Percentiles rank a stretch among this genome's conserved stretches.
Evolutionary conservation across 208 protist species (phyloP).

Genomic region (Trypanosoma caninum): DNA sequence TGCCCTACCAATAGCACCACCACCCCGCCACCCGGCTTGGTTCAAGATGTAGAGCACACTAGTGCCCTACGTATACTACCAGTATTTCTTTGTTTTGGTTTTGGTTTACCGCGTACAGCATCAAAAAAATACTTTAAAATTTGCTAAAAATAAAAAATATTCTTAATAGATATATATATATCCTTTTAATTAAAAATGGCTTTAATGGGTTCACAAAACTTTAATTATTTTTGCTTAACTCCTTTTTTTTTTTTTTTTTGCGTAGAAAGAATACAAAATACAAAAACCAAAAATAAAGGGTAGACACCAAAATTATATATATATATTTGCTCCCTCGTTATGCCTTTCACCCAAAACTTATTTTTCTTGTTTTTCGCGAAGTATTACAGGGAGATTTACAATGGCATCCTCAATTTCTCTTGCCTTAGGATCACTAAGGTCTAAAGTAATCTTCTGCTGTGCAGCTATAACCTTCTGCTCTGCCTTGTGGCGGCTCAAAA

Average conservation of each 20-base stretch:
- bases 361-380: constrained; percentile 14
- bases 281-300: neutral
- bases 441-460: constrained; percentile 17
- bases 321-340: neutral
- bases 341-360: neutral
- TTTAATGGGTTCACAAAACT: too few species aligned
- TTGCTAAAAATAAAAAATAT: too few species aligned
- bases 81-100: too few species aligned
- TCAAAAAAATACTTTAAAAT: too few species aligned
- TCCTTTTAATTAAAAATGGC: too few species aligned
- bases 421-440: constrained; percentile 22
- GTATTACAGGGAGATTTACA: constrained; percentile 16
- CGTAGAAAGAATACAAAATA: constrained; percentile 3
- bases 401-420: constrained; percentile 29
- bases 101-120: too few species aligned
- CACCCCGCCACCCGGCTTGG: too few species aligned
- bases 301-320: neutral
- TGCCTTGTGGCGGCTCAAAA: constrained; percentile 19
- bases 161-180: too few species aligned
- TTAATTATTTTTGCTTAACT: neutral
- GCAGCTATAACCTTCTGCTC: constrained; percentile 12
- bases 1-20: too few species aligned
- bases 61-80: too few species aligned
- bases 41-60: too few species aligned
- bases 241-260: neutral